These are phyloP conservation scores for Pseudevernia furfuracea DNA, from an alignment of 495 filamentous ascomycete genomes.

Conservation along the genomic window DNA sequence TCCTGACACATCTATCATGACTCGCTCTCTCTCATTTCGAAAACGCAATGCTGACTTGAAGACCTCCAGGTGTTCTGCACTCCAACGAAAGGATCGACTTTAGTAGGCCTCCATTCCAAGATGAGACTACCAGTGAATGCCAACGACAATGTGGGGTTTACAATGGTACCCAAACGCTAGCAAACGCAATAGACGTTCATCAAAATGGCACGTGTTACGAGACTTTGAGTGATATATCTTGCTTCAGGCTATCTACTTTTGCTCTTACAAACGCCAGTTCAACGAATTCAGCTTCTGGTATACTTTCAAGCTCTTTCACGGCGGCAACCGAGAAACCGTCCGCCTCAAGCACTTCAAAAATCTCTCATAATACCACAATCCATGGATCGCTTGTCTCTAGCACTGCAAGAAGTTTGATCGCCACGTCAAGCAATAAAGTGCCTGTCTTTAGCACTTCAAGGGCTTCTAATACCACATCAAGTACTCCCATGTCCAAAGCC, in stretches of 20 bases:
- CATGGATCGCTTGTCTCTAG: background rate
- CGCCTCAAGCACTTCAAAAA: background rate
- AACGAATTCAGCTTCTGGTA: background rate
- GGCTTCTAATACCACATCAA: background rate
- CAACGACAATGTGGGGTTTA: background rate
- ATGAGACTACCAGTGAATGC: background rate
- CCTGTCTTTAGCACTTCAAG: background rate
- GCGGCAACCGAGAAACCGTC: background rate
- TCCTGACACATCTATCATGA: background rate
- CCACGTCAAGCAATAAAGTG: background rate
- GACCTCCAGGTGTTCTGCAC: background rate
- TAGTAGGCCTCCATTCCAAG: background rate
- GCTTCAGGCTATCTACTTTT: background rate
- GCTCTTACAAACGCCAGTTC: background rate
- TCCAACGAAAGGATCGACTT: conserved; percentile 1
- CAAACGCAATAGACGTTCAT: background rate
- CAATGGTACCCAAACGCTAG: background rate
- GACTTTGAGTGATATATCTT: background rate
- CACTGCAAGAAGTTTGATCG: background rate
- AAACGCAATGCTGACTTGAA: background rate
- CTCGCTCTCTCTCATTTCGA: background rate
- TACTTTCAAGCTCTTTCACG: background rate
- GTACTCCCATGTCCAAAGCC: background rate
- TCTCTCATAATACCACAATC: background rate
- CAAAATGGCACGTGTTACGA: background rate